Conservation (phyloP, 164 flowering plant species). For the Tetracentron sinense region DNA sequence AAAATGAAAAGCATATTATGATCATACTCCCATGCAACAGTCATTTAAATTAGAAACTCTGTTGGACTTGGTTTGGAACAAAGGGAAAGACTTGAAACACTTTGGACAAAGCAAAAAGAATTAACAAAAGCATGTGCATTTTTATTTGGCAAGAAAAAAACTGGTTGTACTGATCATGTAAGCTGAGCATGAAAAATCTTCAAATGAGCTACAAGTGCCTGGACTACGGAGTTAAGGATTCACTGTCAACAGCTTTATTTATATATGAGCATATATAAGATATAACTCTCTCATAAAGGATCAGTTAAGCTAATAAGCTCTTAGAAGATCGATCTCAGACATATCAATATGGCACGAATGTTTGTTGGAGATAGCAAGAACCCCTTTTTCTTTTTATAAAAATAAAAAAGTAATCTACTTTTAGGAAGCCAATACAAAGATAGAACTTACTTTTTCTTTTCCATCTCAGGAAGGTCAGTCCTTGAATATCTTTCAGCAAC, state of each 20-base stretch:
- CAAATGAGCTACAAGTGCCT: no score
- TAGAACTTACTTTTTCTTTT: slow-evolving; percentile 67
- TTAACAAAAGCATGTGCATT: no score
- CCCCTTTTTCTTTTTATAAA: not conserved
- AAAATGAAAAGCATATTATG: no score
- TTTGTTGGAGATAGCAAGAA: not conserved
- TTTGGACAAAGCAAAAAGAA: no score
- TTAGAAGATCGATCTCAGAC: not conserved
- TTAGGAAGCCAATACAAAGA: not conserved
- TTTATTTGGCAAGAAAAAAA: no score
- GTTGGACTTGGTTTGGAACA: no score
- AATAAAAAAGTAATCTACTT: not conserved
- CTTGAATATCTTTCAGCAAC: slow-evolving; percentile 61
- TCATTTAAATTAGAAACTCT: no score
- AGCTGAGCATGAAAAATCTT: no score
- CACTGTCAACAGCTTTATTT: not conserved
- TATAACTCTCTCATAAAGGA: not conserved
- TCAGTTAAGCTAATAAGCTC: not conserved
- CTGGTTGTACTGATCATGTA: no score
- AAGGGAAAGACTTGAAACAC: no score
- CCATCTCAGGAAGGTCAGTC: slow-evolving; percentile 66
- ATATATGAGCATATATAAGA: not conserved
- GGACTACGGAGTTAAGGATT: no score
- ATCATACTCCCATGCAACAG: no score
- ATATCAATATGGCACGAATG: not conserved